Percentiles rank a stretch among this genome's conserved stretches.
Conservation (phyloP, 2,329 filamentous ascomycete species). For the Epichloe typhina region DNA sequence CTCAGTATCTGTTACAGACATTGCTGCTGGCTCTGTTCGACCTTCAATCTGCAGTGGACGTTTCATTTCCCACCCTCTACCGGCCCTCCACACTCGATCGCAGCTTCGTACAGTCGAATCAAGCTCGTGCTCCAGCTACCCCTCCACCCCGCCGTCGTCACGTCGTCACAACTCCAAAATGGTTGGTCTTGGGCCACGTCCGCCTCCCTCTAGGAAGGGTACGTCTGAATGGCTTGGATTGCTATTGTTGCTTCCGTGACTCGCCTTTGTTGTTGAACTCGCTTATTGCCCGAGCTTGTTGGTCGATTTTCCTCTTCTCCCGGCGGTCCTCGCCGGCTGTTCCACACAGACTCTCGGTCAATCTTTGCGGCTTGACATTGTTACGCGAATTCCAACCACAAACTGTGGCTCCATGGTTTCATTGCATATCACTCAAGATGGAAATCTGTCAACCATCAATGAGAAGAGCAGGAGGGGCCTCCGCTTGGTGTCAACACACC, state of each 20-base stretch:
- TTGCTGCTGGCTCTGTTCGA: background rate
- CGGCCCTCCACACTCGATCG: background rate
- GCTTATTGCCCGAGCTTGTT: background rate
- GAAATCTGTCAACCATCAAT: background rate
- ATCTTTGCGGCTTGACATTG: background rate
- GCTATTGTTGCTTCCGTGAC: background rate
- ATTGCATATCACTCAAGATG: background rate
- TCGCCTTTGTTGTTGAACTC: background rate
- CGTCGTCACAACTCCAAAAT: slow-evolving; percentile 25
- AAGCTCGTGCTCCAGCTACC: slow-evolving; percentile 14
- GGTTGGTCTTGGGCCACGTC: slow-evolving; percentile 38
- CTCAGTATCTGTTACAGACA: background rate
- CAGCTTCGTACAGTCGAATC: slow-evolving; percentile 3
- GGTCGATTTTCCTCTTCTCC: background rate
- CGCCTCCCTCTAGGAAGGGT: slow-evolving; percentile 51
- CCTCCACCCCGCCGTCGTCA: slow-evolving; percentile 23
- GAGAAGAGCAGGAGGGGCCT: background rate
- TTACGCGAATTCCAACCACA: background rate
- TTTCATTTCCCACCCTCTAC: background rate
- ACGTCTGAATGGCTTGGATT: slow-evolving; percentile 24
- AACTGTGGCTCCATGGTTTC: background rate
- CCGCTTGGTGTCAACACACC: background rate
- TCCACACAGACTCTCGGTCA: background rate
- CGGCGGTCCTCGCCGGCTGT: background rate
- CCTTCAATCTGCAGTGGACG: background rate